These are phyloP conservation scores for Apiospora hydei DNA, from an alignment of 2,329 filamentous ascomycete genomes.

Conservation along the genomic window DNA sequence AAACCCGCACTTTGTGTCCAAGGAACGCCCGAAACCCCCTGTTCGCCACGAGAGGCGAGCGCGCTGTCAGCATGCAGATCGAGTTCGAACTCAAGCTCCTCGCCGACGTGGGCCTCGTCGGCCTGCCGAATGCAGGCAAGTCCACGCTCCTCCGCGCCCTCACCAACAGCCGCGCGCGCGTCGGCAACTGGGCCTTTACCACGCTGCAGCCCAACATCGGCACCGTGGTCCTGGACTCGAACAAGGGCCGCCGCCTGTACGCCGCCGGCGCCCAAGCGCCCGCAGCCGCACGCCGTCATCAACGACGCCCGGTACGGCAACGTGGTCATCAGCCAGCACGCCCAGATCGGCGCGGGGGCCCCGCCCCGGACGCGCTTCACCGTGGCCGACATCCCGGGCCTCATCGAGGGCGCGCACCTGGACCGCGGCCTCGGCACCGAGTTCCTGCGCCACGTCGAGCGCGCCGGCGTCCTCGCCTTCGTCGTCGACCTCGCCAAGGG, in stretches of 20 bases:
- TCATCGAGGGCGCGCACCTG: slow-evolving; percentile 91
- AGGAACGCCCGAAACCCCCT: slow-evolving; percentile 79
- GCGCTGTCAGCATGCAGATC: slow-evolving; percentile 78
- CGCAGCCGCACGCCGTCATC: slow-evolving; percentile 50
- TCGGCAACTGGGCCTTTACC: slow-evolving; percentile 97
- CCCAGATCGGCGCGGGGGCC: slow-evolving; percentile 41
- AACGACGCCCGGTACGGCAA: slow-evolving; percentile 40
- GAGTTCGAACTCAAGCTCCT: slow-evolving; percentile 94
- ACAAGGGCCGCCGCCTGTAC: slow-evolving; percentile 74
- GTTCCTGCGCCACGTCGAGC: slow-evolving; percentile 93
- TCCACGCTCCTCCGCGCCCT: slow-evolving; percentile 88
- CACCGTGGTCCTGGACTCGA: slow-evolving; percentile 89
- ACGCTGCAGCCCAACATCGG: slow-evolving; percentile 95
- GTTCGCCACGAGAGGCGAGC: slow-evolving; percentile 87
- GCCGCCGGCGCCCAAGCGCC: slow-evolving; percentile 37
- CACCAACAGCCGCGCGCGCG: slow-evolving; percentile 85
- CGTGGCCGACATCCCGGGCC: slow-evolving; percentile 92
- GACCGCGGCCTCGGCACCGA: slow-evolving; percentile 90
- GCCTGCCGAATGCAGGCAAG: slow-evolving; percentile 95
- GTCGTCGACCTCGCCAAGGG: slow-evolving; percentile 85
- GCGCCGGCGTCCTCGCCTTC: slow-evolving; percentile 90
- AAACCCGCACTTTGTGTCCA: slow-evolving; percentile 90
- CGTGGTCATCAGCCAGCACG: slow-evolving; percentile 37
- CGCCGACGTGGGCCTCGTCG: slow-evolving; percentile 93
- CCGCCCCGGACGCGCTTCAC: slow-evolving; percentile 80